phyloP scores from a whole-genome alignment of 352 stramenopile genomes.

The Pythium pyrilobum region DNA sequence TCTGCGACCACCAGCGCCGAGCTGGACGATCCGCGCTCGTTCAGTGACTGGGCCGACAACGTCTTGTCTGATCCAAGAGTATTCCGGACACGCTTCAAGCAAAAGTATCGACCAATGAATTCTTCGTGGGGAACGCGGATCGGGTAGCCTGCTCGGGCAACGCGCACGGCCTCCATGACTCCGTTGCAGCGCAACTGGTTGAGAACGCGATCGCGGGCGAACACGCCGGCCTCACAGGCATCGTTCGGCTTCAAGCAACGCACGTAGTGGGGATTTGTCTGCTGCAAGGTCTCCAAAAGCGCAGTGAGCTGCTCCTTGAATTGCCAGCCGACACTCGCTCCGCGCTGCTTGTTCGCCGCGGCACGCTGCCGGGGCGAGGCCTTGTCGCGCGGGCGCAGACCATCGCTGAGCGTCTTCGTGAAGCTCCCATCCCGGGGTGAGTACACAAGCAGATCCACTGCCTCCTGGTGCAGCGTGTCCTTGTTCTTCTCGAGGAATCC shows the following conservation, averaged over 20 bases:
- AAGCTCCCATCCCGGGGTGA: constrained; percentile 71
- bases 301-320: constrained; percentile 84
- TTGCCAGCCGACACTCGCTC: constrained; percentile 73
- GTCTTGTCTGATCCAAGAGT: constrained; percentile 29
- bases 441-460: constrained; percentile 73
- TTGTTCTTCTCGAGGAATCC: constrained; percentile 88
- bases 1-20: constrained; percentile 42
- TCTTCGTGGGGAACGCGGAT: constrained; percentile 71
- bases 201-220: constrained; percentile 62
- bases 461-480: constrained; percentile 76
- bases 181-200: constrained; percentile 85
- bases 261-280: constrained; percentile 85
- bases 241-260: constrained; percentile 90
- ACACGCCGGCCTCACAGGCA: constrained; percentile 43
- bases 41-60: constrained; percentile 36
- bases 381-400: constrained; percentile 38
- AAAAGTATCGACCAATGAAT: constrained; percentile 76
- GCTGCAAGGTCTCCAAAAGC: constrained; percentile 62
- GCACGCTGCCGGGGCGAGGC: constrained; percentile 55
- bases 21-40: constrained; percentile 31
- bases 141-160: constrained; percentile 79
- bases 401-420: constrained; percentile 60
- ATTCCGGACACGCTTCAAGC: constrained; percentile 47
- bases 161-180: constrained; percentile 82
- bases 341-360: constrained; percentile 54